phyloP scores from a whole-genome alignment of 2,329 filamentous ascomycete genomes.

The Davidsoniella eucalypti region DNA sequence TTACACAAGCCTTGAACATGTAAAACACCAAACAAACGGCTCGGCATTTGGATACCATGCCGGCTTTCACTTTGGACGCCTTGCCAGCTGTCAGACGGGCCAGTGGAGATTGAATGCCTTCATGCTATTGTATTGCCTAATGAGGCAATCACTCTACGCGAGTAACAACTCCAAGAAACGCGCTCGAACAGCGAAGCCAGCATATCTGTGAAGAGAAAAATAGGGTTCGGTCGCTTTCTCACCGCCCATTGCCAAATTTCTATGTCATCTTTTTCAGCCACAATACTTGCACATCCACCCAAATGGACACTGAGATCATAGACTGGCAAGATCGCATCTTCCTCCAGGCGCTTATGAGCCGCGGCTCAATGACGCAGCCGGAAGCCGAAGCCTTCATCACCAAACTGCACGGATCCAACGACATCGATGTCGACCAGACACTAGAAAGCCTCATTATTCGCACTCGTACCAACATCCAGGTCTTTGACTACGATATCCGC shows the following conservation, averaged over 20 bases:
- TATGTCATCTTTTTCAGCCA: not conserved
- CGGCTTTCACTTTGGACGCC: not conserved
- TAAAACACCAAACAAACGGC: not conserved
- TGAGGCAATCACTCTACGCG: conserved; percentile 1
- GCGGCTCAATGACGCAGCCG: conserved; percentile 58
- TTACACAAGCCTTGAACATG: not conserved
- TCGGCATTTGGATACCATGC: no score
- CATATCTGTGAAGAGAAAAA: not conserved
- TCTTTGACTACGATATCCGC: conserved; percentile 79
- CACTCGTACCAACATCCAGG: conserved; percentile 55
- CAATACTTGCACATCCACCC: not conserved
- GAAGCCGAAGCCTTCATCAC: conserved; percentile 62
- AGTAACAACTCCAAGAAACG: not conserved
- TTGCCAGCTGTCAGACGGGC: not conserved
- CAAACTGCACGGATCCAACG: conserved; percentile 48
- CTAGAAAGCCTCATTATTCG: conserved; percentile 52
- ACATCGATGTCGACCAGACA: conserved; percentile 49
- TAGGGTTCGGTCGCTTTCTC: not conserved
- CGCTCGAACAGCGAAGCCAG: not conserved
- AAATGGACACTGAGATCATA: not conserved
- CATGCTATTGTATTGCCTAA: not conserved
- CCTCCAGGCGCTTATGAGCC: conserved; percentile 71
- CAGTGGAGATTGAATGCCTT: not conserved
- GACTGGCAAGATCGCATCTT: conserved; percentile 52
- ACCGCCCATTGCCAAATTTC: not conserved